Evolutionary conservation across 2,329 filamentous ascomycete species (phyloP).

Genomic region (Penicillium sp.): DNA sequence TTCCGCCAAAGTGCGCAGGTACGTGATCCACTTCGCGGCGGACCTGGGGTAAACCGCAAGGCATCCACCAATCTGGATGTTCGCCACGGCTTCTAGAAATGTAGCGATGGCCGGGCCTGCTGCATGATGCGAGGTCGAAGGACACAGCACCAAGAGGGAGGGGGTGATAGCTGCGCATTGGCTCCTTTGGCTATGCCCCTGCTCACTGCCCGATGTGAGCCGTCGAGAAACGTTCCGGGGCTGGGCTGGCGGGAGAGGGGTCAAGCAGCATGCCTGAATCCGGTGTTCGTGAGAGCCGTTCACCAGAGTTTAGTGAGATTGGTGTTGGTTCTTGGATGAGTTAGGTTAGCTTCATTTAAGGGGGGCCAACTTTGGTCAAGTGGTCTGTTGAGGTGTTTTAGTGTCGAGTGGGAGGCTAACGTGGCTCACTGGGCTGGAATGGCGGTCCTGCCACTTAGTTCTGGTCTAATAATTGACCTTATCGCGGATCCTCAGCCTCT

Average conservation of each 20-base stretch:
- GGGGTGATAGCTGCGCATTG: conserved; percentile 22
- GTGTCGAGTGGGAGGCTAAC: not conserved
- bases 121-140: conserved; percentile 9
- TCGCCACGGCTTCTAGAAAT: conserved; percentile 27
- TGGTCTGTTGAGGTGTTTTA: not conserved
- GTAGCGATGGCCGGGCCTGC: conserved; percentile 19
- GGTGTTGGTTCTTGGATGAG: not conserved
- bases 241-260: conserved; percentile 5
- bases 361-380: not conserved
- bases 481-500: conserved; percentile 9
- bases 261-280: conserved; percentile 12
- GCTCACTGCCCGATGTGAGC: conserved; percentile 23
- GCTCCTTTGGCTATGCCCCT: conserved; percentile 7
- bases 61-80: conserved; percentile 26
- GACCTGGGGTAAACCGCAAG: conserved; percentile 35
- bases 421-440: not conserved
- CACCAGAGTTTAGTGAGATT: not conserved
- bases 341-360: not conserved
- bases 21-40: conserved; percentile 25
- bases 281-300: conserved; percentile 1
- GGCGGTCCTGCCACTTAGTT: not conserved
- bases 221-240: conserved; percentile 19
- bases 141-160: conserved; percentile 11
- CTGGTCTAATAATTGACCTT: not conserved
- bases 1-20: conserved; percentile 27